These are phyloP conservation scores for Athelia sp. DNA, from an alignment of 1,284 basidiomycete genomes.

Conservation along the genomic window DNA sequence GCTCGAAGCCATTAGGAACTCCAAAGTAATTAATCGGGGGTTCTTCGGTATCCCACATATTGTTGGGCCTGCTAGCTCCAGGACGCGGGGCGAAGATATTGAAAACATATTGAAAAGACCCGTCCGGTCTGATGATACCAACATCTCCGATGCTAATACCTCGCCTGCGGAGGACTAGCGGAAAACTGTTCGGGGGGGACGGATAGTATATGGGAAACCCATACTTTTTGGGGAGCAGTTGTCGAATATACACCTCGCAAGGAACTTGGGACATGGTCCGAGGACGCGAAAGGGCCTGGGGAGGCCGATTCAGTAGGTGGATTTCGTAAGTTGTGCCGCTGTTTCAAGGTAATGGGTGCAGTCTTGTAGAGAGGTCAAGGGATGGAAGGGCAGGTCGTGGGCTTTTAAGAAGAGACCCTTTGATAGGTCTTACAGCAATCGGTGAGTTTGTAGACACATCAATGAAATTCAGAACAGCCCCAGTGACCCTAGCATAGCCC, in stretches of 20 bases:
- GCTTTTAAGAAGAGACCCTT: no score
- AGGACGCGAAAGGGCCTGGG: no score
- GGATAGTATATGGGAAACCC: slow-evolving; percentile 30
- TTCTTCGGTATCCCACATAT: slow-evolving; percentile 8
- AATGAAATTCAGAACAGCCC: no score
- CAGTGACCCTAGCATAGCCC: no score
- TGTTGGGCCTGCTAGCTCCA: no score
- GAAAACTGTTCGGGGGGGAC: slow-evolving; percentile 15
- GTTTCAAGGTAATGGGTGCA: no score
- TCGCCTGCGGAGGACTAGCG: slow-evolving; percentile 14
- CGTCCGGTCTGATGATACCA: slow-evolving; percentile 21
- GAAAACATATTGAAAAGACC: slow-evolving; percentile 29
- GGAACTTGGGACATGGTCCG: not conserved
- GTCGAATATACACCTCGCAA: not conserved
- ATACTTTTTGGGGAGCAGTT: slow-evolving; percentile 1
- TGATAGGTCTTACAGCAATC: no score
- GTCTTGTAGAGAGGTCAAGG: no score
- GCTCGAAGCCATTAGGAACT: slow-evolving; percentile 16
- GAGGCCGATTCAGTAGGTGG: no score
- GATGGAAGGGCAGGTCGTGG: no score
- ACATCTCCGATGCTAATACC: slow-evolving; percentile 27
- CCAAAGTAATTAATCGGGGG: slow-evolving; percentile 13
- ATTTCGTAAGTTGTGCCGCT: no score
- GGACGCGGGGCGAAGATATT: slow-evolving; percentile 23
- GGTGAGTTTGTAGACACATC: no score